Conservation (phyloP, 805 yeast species). For the Zygosaccharomyces rouxii region DNA sequence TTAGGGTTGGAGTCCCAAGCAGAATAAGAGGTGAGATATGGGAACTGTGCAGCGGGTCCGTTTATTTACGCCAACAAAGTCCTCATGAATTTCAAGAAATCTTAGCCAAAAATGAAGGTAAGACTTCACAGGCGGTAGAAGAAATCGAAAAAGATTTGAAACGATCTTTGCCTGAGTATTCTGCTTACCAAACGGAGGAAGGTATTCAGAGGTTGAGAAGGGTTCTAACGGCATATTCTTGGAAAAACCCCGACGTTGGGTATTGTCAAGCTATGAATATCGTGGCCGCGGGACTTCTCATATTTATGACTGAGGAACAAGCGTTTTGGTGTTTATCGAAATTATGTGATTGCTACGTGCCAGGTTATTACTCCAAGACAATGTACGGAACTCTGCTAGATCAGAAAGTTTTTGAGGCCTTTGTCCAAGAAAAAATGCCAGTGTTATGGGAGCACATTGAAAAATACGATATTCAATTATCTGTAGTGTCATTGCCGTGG, state of each 20-base stretch:
- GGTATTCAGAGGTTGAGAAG: slow-evolving; percentile 83
- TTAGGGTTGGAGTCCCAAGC: slow-evolving; percentile 92
- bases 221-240: slow-evolving; percentile 88
- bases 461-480: slow-evolving; percentile 78
- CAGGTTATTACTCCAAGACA: slow-evolving; percentile 94
- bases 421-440: slow-evolving; percentile 89
- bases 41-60: slow-evolving; percentile 88
- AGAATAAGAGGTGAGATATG: slow-evolving; percentile 92
- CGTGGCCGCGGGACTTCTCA: slow-evolving; percentile 71
- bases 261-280: slow-evolving; percentile 99
- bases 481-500: slow-evolving; percentile 95
- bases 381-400: slow-evolving; percentile 97
- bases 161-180: slow-evolving; percentile 91
- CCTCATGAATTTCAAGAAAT: slow-evolving; percentile 55
- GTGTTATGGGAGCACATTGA: slow-evolving; percentile 76
- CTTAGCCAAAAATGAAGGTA: slow-evolving; percentile 56
- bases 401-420: slow-evolving; percentile 86
- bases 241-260: slow-evolving; percentile 96
- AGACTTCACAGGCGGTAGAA: slow-evolving; percentile 79
- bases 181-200: slow-evolving; percentile 82
- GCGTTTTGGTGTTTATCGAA: slow-evolving; percentile 89
- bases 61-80: slow-evolving; percentile 64
- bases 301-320: slow-evolving; percentile 92
- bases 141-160: slow-evolving; percentile 96
- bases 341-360: slow-evolving; percentile 79